Base-by-base conservation (phyloP, 2,329 filamentous ascomycete species). In the Sarocladiaceae sp. region DNA sequence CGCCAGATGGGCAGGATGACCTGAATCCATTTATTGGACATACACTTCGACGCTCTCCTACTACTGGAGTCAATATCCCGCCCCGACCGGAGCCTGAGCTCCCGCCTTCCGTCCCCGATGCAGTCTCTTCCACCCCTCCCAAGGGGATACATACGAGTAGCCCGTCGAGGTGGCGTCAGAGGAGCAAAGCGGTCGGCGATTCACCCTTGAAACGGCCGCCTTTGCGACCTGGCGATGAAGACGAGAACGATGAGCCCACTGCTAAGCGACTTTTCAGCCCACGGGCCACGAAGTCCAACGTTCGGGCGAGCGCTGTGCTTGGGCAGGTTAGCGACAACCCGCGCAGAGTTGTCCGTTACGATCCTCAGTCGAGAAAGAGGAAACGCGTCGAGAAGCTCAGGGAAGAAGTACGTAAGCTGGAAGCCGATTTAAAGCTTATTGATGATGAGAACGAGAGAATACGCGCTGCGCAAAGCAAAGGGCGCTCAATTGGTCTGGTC, bases 381-480 rank as follows among this genome's bases (percentile, higher is more conserved):
- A 72, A 72, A 39, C 60, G 77, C 28, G 75, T 77, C 39, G 77
- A 82, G 52, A 70, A 71, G 5, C 69, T 89, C 1, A 65, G 75
- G 3, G 72, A 72, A 4, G 78, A 89, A 59, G 66, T 88, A 2
- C 70, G 73, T 33, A 69, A 71, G 39, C 65, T 90, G 1, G 76
- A 80, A 60, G 72, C 71, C 20, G 86, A 90, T 56, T 61, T 88
- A n/a, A 64, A 71, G 8, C 60, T 82, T 4, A 75, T 80, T 7
- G 74, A 74, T 49, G 71, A 69, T n/a, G 84, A 84, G 59, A 84
- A 84, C 50, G 75, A 80, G 44, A 74, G 79, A 17, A 66, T 83
- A 48, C 69, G 75, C 26, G 42, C 64, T 7, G 65, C 68, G 59
- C 67, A 74, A 47, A 60, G 66, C 2, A 69, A 72, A 5, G 69